Conservation (phyloP, 2,329 filamentous ascomycete genomes). For the Hansfordia pulvinata region DNA sequence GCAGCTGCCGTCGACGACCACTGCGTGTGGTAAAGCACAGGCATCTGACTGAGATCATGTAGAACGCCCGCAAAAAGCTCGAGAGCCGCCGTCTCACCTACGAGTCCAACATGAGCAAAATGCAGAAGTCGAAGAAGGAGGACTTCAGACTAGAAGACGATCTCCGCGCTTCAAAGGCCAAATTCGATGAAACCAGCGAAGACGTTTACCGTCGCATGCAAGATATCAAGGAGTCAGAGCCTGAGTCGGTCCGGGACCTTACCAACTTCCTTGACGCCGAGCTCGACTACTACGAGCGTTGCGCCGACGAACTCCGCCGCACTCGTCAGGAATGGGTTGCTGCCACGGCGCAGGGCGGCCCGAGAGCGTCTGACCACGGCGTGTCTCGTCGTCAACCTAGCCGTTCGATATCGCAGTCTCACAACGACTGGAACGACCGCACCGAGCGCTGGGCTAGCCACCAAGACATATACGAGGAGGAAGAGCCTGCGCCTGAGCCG, state of each 20-base stretch:
- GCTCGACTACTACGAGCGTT: slow-evolving; percentile 82
- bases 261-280: slow-evolving; percentile 76
- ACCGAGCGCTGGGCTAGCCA: slow-evolving; percentile 15
- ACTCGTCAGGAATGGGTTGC: slow-evolving; percentile 31
- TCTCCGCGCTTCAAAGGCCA: slow-evolving; percentile 77
- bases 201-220: slow-evolving; percentile 88
- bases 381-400: slow-evolving; percentile 16
- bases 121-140: slow-evolving; percentile 11
- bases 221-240: slow-evolving; percentile 87
- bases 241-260: slow-evolving; percentile 69
- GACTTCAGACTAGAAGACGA: slow-evolving; percentile 68
- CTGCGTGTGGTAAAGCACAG: background rate
- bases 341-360: slow-evolving; percentile 8
- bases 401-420: slow-evolving; percentile 27
- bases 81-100: slow-evolving; percentile 81
- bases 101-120: slow-evolving; percentile 48
- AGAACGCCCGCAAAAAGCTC: slow-evolving; percentile 83
- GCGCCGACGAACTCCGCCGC: slow-evolving; percentile 63
- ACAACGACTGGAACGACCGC: slow-evolving; percentile 25
- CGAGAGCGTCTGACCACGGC: slow-evolving; percentile 12
- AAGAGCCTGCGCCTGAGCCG: slow-evolving; percentile 19
- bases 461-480: slow-evolving; percentile 19
- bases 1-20: no score
- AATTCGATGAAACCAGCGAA: slow-evolving; percentile 91
- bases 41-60: slow-evolving; percentile 7